These are phyloP conservation scores for Tausonia pullulans DNA, from an alignment of 1,284 basidiomycete genomes.

Conservation along the genomic window DNA sequence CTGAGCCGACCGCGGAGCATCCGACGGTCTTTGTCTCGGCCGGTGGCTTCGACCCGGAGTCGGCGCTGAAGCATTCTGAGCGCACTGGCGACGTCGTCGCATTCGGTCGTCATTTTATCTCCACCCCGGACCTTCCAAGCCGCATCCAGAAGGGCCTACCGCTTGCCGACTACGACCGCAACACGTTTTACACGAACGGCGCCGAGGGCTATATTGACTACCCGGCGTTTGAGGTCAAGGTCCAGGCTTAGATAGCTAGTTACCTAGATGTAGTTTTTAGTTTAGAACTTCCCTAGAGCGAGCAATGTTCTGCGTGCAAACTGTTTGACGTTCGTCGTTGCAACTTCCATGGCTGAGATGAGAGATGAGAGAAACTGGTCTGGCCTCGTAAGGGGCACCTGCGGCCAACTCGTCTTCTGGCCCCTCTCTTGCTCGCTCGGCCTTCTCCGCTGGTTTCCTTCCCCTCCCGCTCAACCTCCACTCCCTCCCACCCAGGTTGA, in stretches of 20 bases:
- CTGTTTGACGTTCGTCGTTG: too few relatives aligned
- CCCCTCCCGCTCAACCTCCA: too few relatives aligned
- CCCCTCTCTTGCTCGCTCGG: too few relatives aligned
- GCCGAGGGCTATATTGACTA: constrained; percentile 25
- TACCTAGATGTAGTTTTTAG: too few relatives aligned
- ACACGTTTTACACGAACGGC: constrained; percentile 26
- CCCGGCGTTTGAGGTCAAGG: constrained; percentile 15
- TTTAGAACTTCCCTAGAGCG: too few relatives aligned
- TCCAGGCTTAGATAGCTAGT: background rate
- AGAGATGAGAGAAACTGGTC: too few relatives aligned
- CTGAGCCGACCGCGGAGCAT: constrained; percentile 16
- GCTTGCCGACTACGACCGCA: constrained; percentile 31
- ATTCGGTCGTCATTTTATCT: constrained; percentile 41
- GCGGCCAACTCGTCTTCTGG: too few relatives aligned
- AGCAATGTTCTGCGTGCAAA: too few relatives aligned
- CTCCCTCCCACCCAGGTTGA: too few relatives aligned
- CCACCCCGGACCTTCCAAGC: constrained; percentile 46
- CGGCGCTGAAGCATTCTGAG: constrained; percentile 24
- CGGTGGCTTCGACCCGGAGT: constrained; percentile 37
- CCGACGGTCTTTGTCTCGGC: constrained; percentile 19
- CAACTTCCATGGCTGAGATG: too few relatives aligned
- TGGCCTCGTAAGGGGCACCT: too few relatives aligned
- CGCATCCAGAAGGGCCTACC: constrained; percentile 32
- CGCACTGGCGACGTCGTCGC: constrained; percentile 37
- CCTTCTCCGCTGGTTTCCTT: too few relatives aligned